Base-by-base conservation (phyloP, 306 rosid species). In the Prinsepia uniflora region DNA sequence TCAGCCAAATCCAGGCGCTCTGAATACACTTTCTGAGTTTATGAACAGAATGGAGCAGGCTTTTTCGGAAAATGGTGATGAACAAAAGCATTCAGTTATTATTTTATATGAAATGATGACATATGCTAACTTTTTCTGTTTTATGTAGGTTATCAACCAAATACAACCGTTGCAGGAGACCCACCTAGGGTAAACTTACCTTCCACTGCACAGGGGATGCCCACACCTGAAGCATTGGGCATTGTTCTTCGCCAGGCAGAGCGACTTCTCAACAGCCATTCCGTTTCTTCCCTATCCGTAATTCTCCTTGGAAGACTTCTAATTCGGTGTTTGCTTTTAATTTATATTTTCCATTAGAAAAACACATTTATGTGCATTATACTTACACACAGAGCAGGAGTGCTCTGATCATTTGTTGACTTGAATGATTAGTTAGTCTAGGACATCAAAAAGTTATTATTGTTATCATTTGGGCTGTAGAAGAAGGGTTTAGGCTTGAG, bases 1-100 rank as follows among this genome's bases (percentile, higher is more conserved):
- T 79, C 92, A 95, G 99, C 96, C 99, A 67, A 87, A 91, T 73
- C 96, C 99, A 36, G 76, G 90, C 76, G 84, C 99, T 54, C 65
- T 95, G 87, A 83, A 53, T 76, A 89, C 99, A 7, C 85, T 95
- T 61, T 79, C 86, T 4, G 97, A 83, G 89, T 95, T 95, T 78
- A 87, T 91, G 80, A 87, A 80, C 75, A 88, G 76, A 78, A 83
- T 95, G 96, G 96, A 95, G 89, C 86, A 76, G 75, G 68, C 85
- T 54, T 75, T 95, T 10, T 82, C 90, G 22, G 89, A 84, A 72
- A 87, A 86, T 79, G 96, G 91, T 86, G 73, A 79, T 70, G 61
- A 71, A 20, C 20, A 58, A 59, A 55, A 76, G 34, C 48, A 30
- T 24, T n/a, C n/a, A 24, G 30, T 57, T 36, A 5, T 64, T 64